Conservation (phyloP, 768 basidiomycete genomes). For the Lepiota subincarnata region DNA sequence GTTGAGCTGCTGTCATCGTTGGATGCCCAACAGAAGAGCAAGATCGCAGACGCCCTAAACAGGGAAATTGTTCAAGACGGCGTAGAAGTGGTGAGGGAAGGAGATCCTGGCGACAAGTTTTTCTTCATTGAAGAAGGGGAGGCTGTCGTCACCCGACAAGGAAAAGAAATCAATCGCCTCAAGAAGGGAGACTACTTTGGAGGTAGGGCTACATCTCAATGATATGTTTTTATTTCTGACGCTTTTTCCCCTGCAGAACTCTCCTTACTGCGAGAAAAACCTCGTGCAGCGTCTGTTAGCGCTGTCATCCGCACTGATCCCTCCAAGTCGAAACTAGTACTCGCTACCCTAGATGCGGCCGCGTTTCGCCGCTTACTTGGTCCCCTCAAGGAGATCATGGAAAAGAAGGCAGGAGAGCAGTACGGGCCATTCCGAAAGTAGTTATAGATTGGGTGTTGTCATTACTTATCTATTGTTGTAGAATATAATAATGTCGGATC, state of each 20-base stretch:
- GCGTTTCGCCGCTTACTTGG: conserved; percentile 94
- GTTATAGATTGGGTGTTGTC: conserved; percentile 14
- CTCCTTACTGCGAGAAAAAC: conserved; percentile 81
- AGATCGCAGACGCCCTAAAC: conserved; percentile 93
- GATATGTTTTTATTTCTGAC: conserved; percentile 1
- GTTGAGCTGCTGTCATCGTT: conserved; percentile 86
- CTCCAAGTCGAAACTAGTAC: conserved; percentile 69
- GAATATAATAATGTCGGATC: conserved; percentile 1
- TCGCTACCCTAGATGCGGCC: conserved; percentile 88
- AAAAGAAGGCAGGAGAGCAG: conserved; percentile 77
- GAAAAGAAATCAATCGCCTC: conserved; percentile 66
- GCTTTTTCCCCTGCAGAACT: conserved; percentile 54
- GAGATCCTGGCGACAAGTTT: conserved; percentile 96
- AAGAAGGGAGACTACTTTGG: conserved; percentile 98
- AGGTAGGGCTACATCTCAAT: conserved; percentile 47
- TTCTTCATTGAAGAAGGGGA: conserved; percentile 89
- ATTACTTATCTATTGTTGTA: conserved; percentile 6
- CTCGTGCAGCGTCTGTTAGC: conserved; percentile 95
- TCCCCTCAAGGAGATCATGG: conserved; percentile 90
- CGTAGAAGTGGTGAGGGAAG: conserved; percentile 84
- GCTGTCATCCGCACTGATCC: conserved; percentile 53
- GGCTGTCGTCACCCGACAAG: conserved; percentile 72
- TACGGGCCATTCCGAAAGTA: conserved; percentile 44
- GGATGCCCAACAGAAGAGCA: conserved; percentile 85
- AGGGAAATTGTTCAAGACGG: conserved; percentile 80